Evolutionary conservation across 1,284 basidiomycete species (phyloP), one percentile per base, ranked within the genome.

Genomic region (Cutaneotrichosporon curvatum): DNA sequence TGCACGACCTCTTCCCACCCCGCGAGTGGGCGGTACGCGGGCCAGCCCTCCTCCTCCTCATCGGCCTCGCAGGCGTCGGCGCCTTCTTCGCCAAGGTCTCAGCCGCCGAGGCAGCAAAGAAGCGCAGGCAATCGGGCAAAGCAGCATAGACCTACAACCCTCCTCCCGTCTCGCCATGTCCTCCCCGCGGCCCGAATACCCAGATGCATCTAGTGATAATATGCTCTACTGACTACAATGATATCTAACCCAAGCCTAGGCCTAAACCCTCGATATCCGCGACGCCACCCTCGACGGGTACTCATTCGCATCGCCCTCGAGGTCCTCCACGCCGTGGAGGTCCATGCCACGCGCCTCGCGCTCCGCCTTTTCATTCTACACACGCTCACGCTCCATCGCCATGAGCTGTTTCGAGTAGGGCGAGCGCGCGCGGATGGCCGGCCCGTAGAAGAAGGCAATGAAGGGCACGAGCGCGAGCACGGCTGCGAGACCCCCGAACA

Each of bases 1-100:
- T 94, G 32, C 87, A 92, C 56, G 61, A 61, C 41, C 81, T 79
- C 68, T 95, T 96, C 67, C 91, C 87, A 0, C 66, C 85, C 8
- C 78, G 91, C 47, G 87, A 91, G 74, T 95, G 90, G 89, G 91
- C 88, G 5, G 76, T 94, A 32, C 80, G 85, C 22, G 68, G 92
- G 33, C 90, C 91, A 32, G 85, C 87, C 1, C 79, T 88, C 62
- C 74, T 90, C 31, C 79, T 96, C 4, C 76, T 90, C 7, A 62
- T 85, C 7, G 90, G 89, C 14, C 71, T 92, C 38, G 76, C 82
- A 9, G 82, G 76, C 15, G 82, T 95, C 39, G 85, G 85, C 9
- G 64, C 78, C 31, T 91, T 95, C 68, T 72, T 94, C 25, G 86
- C 84, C 3, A 76, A 73, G 18, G 88, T 87, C 4, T 77, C 88